Conservation (phyloP, 2,329 filamentous ascomycete species). For the Colletotrichum sp. region DNA sequence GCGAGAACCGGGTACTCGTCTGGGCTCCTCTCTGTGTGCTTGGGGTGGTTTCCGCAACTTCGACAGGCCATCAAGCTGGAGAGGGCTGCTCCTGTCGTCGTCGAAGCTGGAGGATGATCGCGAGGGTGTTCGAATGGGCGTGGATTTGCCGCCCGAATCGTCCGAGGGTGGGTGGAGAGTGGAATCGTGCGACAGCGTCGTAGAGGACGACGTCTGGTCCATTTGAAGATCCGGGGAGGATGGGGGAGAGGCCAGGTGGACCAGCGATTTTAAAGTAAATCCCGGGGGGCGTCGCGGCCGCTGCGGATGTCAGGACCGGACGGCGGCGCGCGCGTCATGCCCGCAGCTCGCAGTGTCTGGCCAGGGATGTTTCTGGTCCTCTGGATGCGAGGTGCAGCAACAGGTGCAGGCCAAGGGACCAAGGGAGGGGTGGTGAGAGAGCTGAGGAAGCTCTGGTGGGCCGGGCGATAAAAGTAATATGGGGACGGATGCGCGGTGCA, state of each 20-base stretch:
- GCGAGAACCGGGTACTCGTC: background rate
- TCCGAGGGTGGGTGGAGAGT: background rate
- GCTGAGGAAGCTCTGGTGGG: slow-evolving; percentile 1
- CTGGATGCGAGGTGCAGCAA: background rate
- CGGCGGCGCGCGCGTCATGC: slow-evolving; percentile 8
- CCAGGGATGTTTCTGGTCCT: background rate
- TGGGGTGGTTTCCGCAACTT: slow-evolving; percentile 4
- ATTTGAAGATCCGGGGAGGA: slow-evolving; percentile 4
- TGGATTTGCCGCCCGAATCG: slow-evolving; percentile 11
- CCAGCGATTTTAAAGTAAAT: slow-evolving; percentile 4
- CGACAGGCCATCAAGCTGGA: slow-evolving; percentile 4
- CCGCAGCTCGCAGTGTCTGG: background rate
- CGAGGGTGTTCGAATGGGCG: slow-evolving; percentile 18
- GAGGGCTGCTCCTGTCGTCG: background rate
- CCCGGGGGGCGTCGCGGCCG: slow-evolving; percentile 1
- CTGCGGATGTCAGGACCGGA: slow-evolving; percentile 8
- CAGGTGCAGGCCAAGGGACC: background rate
- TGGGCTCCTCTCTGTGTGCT: slow-evolving; percentile 11
- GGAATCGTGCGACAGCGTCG: slow-evolving; percentile 5
- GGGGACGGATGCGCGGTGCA: background rate
- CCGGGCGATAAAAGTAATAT: background rate
- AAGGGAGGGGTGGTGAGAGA: background rate
- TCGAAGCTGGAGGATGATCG: slow-evolving; percentile 14
- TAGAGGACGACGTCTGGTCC: slow-evolving; percentile 8
- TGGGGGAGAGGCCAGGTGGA: background rate